These are phyloP conservation scores for Penicillium goetzii DNA, from an alignment of 495 filamentous ascomycete species.

Conservation along the genomic window DNA sequence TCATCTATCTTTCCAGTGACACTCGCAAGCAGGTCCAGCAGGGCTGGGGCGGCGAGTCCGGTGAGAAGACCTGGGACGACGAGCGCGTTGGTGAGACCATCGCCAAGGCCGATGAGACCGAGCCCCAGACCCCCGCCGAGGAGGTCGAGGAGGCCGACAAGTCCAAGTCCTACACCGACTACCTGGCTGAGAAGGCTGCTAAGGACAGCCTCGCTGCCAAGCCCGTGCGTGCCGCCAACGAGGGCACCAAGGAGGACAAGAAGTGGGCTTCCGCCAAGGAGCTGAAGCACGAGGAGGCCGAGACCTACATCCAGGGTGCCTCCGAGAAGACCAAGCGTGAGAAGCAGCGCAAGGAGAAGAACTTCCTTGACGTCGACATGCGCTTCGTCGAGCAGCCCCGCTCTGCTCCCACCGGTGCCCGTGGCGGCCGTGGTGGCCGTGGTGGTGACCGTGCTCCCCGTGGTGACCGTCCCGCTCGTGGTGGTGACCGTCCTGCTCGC, in stretches of 20 bases:
- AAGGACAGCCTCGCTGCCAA: slow-evolving; percentile 73
- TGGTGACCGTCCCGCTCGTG: slow-evolving; percentile 38
- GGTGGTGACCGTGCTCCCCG: slow-evolving; percentile 41
- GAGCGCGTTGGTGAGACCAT: slow-evolving; percentile 87
- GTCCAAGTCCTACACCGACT: slow-evolving; percentile 83
- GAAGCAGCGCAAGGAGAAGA: slow-evolving; percentile 92
- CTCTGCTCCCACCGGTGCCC: slow-evolving; percentile 45
- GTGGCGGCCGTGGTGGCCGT: slow-evolving; percentile 54
- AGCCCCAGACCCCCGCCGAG: slow-evolving; percentile 51
- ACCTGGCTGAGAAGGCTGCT: slow-evolving; percentile 84
- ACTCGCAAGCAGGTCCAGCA: slow-evolving; percentile 91
- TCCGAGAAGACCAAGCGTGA: slow-evolving; percentile 82
- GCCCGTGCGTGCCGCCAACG: slow-evolving; percentile 84
- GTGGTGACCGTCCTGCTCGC: slow-evolving; percentile 38
- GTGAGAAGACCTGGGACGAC: slow-evolving; percentile 79
- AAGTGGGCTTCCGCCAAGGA: slow-evolving; percentile 90
- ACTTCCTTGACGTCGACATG: slow-evolving; percentile 82
- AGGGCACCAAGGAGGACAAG: slow-evolving; percentile 81
- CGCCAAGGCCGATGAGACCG: slow-evolving; percentile 79
- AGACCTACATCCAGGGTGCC: slow-evolving; percentile 73
- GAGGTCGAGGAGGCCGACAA: slow-evolving; percentile 78
- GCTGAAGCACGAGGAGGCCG: slow-evolving; percentile 69
- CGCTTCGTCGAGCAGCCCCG: slow-evolving; percentile 69
- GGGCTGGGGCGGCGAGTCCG: slow-evolving; percentile 84
- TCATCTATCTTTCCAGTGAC: slow-evolving; percentile 56